Evolutionary conservation across 805 yeast species (phyloP), one percentile per base, ranked within the genome.

Genomic region (Wickerhamiella sorbophila): DNA sequence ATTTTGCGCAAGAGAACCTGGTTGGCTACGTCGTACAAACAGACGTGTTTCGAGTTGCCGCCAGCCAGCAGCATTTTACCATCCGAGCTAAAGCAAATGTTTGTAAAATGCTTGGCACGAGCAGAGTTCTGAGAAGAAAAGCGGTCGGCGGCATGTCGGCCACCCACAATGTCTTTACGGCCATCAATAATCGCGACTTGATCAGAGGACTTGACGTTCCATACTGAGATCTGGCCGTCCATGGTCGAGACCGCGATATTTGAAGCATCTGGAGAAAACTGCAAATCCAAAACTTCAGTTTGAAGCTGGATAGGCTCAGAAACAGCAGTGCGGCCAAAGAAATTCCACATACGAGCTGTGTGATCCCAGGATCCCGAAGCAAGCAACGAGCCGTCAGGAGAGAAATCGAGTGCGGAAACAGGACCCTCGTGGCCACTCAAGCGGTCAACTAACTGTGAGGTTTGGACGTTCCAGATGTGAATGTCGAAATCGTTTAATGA

Each of bases 291-390:
- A 9, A 85, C 95, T 58, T 91, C 98, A 31, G 87, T 74, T 43
- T 71, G 75, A 14, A 85, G 74, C 52, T 81, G 85, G 51, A 91
- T 75, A 6, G 97, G 97, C 62, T 91, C 98, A 39, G 84, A 91
- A 38, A 74, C 77, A 52, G 81, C 88, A 0, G 84, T 68, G 54
- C 98, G 74, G 12, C 87, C 80, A 60, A 88, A 91, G 37, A 91
- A 75, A 55, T 77, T 80, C 98, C 98, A 91, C 9, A 91, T 69
- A 51, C 98, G 70, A 15, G 87, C 78, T 4, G 97, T 87, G 51
- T 81, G 82, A 63, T 91, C 98, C 98, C 98, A 91, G 18, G 94
- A 80, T 1, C 95, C 93, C 44, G 91, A 77, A 3, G 94, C 96
- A 44, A 91, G 68, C 12, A 77, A 68, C 3, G 77, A 66, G 38